These are phyloP conservation scores for Leccinum fibrillosum DNA, from an alignment of 768 basidiomycete species.

Conservation along the genomic window DNA sequence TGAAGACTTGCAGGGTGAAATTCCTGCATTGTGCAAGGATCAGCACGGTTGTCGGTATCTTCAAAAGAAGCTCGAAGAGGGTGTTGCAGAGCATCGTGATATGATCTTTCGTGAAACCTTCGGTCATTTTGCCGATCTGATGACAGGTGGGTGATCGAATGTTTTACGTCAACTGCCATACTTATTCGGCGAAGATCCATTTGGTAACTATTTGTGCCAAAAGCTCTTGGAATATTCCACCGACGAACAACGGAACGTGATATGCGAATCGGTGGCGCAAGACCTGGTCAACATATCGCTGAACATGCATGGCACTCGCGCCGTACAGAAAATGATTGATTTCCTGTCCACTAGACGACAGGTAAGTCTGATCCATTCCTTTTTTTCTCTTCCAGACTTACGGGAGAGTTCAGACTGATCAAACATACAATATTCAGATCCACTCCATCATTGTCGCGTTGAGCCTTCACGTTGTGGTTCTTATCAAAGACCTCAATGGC, in stretches of 20 bases:
- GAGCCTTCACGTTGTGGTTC: conserved; percentile 94
- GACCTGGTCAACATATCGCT: conserved; percentile 97
- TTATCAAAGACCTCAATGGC: conserved; percentile 98
- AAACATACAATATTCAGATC: conserved; percentile 85
- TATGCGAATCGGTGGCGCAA: conserved; percentile 96
- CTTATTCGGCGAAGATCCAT: conserved; percentile 64
- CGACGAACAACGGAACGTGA: conserved; percentile 94
- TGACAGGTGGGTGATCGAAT: conserved; percentile 68
- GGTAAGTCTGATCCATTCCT: conserved; percentile 50
- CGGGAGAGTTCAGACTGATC: conserved; percentile 65
- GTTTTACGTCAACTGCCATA: not conserved
- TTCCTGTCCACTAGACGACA: conserved; percentile 93
- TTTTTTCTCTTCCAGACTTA: conserved; percentile 50
- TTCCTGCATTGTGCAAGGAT: conserved; percentile 92
- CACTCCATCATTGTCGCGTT: conserved; percentile 95
- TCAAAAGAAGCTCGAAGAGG: conserved; percentile 98
- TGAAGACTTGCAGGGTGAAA: conserved; percentile 95
- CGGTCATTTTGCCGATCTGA: conserved; percentile 94
- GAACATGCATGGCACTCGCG: conserved; percentile 99
- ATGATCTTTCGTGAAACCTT: conserved; percentile 99
- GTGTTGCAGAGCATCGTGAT: conserved; percentile 91
- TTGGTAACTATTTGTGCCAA: conserved; percentile 99
- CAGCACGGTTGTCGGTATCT: conserved; percentile 98
- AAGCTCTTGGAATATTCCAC: conserved; percentile 96
- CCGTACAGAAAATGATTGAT: conserved; percentile 99